Conservation (phyloP, 345 rosid genomes). For the Eucalyptus viminalis region DNA sequence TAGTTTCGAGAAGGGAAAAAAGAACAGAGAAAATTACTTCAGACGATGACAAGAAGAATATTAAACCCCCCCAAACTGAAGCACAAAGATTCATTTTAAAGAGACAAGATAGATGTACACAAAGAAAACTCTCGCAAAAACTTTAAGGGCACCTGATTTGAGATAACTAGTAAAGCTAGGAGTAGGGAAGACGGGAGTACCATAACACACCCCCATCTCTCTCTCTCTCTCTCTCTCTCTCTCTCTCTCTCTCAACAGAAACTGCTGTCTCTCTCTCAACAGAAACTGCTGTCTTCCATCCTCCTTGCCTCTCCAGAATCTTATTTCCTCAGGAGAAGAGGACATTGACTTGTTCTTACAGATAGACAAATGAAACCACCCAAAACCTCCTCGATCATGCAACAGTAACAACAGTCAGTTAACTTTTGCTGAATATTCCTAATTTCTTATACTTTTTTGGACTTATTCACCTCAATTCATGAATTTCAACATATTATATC, state of each 20-base stretch:
- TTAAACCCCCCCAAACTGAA: not conserved
- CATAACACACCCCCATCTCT: not conserved
- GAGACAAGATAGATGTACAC: not conserved
- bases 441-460: too few species aligned
- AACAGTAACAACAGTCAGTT: too few species aligned
- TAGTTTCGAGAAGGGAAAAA: not conserved
- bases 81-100: not conserved
- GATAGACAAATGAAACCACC: not conserved
- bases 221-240: not conserved
- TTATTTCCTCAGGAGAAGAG: not conserved
- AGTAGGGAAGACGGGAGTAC: not conserved
- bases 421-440: too few species aligned
- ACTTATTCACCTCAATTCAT: too few species aligned
- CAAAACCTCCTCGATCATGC: too few species aligned
- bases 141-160: not conserved
- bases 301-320: not conserved
- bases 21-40: not conserved
- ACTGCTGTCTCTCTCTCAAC: not conserved
- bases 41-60: not conserved
- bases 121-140: not conserved
- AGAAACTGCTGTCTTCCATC: not conserved
- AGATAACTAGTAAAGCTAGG: not conserved
- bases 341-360: not conserved
- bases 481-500: too few species aligned
- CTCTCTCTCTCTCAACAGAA: not conserved